Base-by-base conservation (phyloP, 257 asterid genomes). In the Cynanchum wilfordii region DNA sequence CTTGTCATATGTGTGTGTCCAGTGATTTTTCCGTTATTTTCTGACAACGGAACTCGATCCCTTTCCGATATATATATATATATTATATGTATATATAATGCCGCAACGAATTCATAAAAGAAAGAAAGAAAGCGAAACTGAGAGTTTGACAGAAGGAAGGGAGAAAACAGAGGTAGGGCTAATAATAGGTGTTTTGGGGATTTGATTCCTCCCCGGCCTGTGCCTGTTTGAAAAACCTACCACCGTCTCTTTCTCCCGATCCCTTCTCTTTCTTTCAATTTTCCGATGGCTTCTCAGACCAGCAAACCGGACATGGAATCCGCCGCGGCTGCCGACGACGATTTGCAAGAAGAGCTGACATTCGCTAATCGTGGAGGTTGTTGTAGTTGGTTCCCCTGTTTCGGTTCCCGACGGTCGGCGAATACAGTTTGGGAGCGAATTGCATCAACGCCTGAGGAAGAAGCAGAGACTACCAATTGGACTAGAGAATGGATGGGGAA, bases 381-480 rank as follows among this genome's bases (percentile, higher is more conserved):
- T 68, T 88, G 97, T 66, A 71, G 79, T 47, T 85, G 85, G 84
- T 36, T 88, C 20, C 89, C 96, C 0, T 86, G 94, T 78, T 88
- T 79, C 54, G 33, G 78, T 13, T 74, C 87, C 25, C 77, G 74
- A 33, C 78, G 64, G 49, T 62, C 84, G 49, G 76, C 84, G 42
- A 75, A 76, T 0, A 73, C 79, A 70, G 60, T 59, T 7, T 91
- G 97, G 97, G 93, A 91, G 80, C 81, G 88, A 38, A 87, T 91
- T 1, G 56, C 68, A 2, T 66, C 84, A 7, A 33, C 83, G 4
- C 71, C 85, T 68, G 92, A 84, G 51, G 81, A 52, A 51, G 81
- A 52, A 54, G 91, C 83, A n/a, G 86, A 77, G 56, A 64, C n/a
- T 57, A 22, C n/a, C n/a, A 10, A 49, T 22, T 63, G 63, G 79